A percentile compares a stretch with the other conserved stretches of the same genome.
These are phyloP conservation scores for Cyberlindnera meyerae DNA, from an alignment of 805 yeast genomes.

Conservation along the genomic window DNA sequence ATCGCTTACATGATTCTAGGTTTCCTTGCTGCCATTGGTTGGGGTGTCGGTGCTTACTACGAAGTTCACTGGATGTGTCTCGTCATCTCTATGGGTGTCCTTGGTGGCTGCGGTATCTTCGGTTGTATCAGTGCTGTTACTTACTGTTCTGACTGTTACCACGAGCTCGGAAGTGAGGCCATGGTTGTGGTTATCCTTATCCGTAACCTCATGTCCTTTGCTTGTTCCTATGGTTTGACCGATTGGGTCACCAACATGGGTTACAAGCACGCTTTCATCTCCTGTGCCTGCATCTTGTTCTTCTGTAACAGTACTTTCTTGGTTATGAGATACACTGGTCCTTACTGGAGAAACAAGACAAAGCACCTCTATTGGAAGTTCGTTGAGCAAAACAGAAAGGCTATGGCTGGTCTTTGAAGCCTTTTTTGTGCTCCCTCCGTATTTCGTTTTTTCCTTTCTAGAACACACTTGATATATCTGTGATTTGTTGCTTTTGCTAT, in stretches of 20 bases:
- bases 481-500: not conserved
- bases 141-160: slow-evolving; percentile 52
- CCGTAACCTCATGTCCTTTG: slow-evolving; percentile 55
- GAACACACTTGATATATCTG: not conserved
- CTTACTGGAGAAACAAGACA: slow-evolving; percentile 24
- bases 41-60: slow-evolving; percentile 60
- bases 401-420: slow-evolving; percentile 3
- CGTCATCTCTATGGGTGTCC: slow-evolving; percentile 48
- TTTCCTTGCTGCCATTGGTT: slow-evolving; percentile 50
- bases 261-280: slow-evolving; percentile 49
- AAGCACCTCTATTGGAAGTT: slow-evolving; percentile 20
- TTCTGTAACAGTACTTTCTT: slow-evolving; percentile 19
- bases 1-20: slow-evolving; percentile 42
- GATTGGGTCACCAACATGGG: slow-evolving; percentile 52
- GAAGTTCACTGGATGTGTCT: slow-evolving; percentile 51
- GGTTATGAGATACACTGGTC: slow-evolving; percentile 23
- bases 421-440: too few species aligned
- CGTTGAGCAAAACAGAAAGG: slow-evolving; percentile 20
- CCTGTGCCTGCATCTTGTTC: slow-evolving; percentile 21
- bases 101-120: slow-evolving; percentile 50
- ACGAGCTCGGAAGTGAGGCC: slow-evolving; percentile 47
- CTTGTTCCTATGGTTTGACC: slow-evolving; percentile 53
- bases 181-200: slow-evolving; percentile 53
- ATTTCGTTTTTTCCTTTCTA: too few species aligned
- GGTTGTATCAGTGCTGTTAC: slow-evolving; percentile 38